Conservation (phyloP, 805 yeast genomes). For the Scheffersomyces coipomensis region DNA sequence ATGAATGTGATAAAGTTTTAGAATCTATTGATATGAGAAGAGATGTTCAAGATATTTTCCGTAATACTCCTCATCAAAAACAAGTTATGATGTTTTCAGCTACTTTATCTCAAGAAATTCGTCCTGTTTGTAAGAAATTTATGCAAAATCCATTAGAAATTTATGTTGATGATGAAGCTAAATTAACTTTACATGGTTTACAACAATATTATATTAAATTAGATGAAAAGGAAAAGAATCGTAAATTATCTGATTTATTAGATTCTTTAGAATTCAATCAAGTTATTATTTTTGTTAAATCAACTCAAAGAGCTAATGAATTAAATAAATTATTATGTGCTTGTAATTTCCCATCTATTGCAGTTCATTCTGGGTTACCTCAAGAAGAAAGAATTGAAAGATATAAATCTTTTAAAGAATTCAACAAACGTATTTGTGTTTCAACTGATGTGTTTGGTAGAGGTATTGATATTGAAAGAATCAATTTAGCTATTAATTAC, state of each 20-base stretch:
- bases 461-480: slow-evolving; percentile 99
- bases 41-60: slow-evolving; percentile 96
- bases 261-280: slow-evolving; percentile 96
- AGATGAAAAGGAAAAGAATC: slow-evolving; percentile 88
- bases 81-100: slow-evolving; percentile 99
- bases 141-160: slow-evolving; percentile 98
- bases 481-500: slow-evolving; percentile 95
- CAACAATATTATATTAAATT: slow-evolving; percentile 94
- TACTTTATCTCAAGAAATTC: slow-evolving; percentile 87
- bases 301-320: slow-evolving; percentile 88
- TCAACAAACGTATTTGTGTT: slow-evolving; percentile 97
- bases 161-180: slow-evolving; percentile 96
- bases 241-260: slow-evolving; percentile 85
- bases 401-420: slow-evolving; percentile 94
- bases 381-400: slow-evolving; percentile 98
- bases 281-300: slow-evolving; percentile 93
- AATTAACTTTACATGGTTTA: slow-evolving; percentile 94
- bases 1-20: slow-evolving; percentile 97
- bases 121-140: slow-evolving; percentile 96
- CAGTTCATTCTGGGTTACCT: slow-evolving; percentile 91
- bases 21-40: slow-evolving; percentile 94
- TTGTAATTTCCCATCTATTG: slow-evolving; percentile 95
- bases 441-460: slow-evolving; percentile 98
- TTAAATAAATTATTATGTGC: slow-evolving; percentile 85
- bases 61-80: slow-evolving; percentile 96